Evolutionary conservation across 1,284 basidiomycete species (phyloP).

Genomic region (Trametes pubescens): DNA sequence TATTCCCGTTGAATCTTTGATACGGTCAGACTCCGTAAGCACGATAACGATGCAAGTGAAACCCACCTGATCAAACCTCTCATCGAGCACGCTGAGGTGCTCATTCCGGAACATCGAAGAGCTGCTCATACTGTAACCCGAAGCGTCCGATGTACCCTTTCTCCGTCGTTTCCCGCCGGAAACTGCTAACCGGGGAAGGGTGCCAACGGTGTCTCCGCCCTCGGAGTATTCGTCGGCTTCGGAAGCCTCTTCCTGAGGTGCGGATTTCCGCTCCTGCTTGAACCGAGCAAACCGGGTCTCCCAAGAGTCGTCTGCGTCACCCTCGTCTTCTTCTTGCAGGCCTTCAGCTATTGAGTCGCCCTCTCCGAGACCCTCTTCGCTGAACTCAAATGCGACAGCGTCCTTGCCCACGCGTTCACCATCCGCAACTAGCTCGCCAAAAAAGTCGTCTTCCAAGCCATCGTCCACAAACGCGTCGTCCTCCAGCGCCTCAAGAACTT

Average conservation of each 20-base stretch:
- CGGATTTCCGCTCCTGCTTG: slow-evolving; percentile 61
- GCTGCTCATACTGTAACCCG: slow-evolving; percentile 96
- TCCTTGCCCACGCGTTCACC: slow-evolving; percentile 71
- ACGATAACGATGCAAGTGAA: background rate
- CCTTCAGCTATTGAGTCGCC: slow-evolving; percentile 33
- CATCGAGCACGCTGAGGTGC: slow-evolving; percentile 88
- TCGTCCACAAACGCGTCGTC: slow-evolving; percentile 95
- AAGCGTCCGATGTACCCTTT: slow-evolving; percentile 83
- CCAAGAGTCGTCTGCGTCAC: slow-evolving; percentile 58
- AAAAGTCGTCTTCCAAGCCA: slow-evolving; percentile 75
- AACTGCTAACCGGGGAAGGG: slow-evolving; percentile 75
- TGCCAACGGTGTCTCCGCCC: slow-evolving; percentile 82
- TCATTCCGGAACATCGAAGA: slow-evolving; percentile 96
- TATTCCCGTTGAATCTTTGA: slow-evolving; percentile 80
- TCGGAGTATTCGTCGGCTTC: slow-evolving; percentile 68
- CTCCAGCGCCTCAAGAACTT: slow-evolving; percentile 94
- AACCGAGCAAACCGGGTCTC: slow-evolving; percentile 82
- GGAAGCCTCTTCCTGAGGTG: slow-evolving; percentile 48
- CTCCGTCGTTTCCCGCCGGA: slow-evolving; percentile 77
- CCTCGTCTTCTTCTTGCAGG: slow-evolving; percentile 34
- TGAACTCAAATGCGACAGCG: slow-evolving; percentile 71
- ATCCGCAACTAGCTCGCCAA: slow-evolving; percentile 74
- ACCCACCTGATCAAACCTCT: slow-evolving; percentile 90
- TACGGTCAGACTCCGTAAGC: background rate
- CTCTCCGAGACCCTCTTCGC: slow-evolving; percentile 61